Evolutionary conservation across 805 yeast genomes (phyloP), one percentile per base, ranked within the genome.

Genomic region (Wickerhamiella galacta): DNA sequence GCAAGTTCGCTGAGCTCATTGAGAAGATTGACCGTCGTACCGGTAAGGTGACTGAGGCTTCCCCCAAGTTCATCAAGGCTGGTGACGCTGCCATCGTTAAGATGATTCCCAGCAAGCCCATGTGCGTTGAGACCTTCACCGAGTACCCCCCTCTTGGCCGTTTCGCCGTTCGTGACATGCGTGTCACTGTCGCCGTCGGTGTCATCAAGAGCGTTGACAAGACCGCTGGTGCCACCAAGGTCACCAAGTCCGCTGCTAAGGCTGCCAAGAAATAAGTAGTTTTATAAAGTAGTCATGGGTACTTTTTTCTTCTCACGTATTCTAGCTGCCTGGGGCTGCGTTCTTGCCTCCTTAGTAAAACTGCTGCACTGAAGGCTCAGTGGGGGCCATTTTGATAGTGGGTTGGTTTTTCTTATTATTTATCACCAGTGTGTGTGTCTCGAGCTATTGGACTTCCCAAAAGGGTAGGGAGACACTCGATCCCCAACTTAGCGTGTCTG

Each of bases 151-250:
- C 92, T 68, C 66, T 87, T 64, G 90, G 94, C 68, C 83, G 96
- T 76, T 70, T 87, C 68, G 87, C 87, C 63, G 95, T 83, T 74
- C 85, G 95, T 79, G 95, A 83, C 70, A 83, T 83, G 95, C 80
- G 95, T 79, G 95, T 83, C 71, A 85, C 95, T 56, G 95, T 85
- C 57, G 95, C 95, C 63, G 95, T 85, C 62, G 95, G 95, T 80
- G 94, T 85, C 61, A 79, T 87, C 79, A 87, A 87, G 76, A 65
- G 82, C 47, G 93, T 82, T 54, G 92, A 70, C 58, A 82, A 82
- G 78, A 58, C 79, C 50, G 76, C 72, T 66, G 67, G 64, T 58
- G 80, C 82, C 68, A 15, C 31, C 36, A 80, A 81, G 83, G 90
- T 80, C 56, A 80, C 93, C 83, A 81, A 81, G 82, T 81, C 93